These are phyloP conservation scores for Plasmodium gaboni DNA, from an alignment of 169 alveolate species.

Conservation along the genomic window DNA sequence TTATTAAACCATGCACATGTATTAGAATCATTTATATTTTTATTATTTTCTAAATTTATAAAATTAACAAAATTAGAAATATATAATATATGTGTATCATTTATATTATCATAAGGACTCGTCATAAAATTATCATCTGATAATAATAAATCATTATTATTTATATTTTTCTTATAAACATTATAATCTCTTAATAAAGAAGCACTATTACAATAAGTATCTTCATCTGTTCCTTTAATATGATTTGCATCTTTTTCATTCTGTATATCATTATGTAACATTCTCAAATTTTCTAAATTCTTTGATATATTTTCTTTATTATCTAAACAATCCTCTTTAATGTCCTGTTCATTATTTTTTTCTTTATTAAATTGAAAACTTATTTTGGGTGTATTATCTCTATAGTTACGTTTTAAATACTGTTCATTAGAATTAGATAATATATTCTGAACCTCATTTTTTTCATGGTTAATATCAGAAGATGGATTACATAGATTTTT, in stretches of 20 bases:
- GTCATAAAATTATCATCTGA: neutral
- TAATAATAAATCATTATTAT: neutral
- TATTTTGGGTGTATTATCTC: slow-evolving; percentile 31
- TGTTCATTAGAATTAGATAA: slow-evolving; percentile 20
- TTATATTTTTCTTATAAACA: neutral
- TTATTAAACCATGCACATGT: slow-evolving; percentile 50
- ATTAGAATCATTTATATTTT: slow-evolving; percentile 26
- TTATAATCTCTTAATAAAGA: neutral
- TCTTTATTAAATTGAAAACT: slow-evolving; percentile 15
- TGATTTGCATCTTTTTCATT: neutral
- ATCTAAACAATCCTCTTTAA: slow-evolving; percentile 8
- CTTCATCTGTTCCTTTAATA: neutral
- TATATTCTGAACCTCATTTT: neutral
- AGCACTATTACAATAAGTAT: neutral
- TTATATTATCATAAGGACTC: neutral
- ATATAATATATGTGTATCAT: slow-evolving; percentile 10
- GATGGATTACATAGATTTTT: neutral
- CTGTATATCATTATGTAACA: neutral
- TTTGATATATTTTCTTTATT: slow-evolving; percentile 16
- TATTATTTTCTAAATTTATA: slow-evolving; percentile 34
- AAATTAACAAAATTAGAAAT: slow-evolving; percentile 44
- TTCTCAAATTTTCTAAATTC: slow-evolving; percentile 3
- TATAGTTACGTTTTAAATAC: slow-evolving; percentile 42
- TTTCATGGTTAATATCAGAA: slow-evolving; percentile 7
- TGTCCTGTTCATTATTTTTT: neutral